phyloP scores from a whole-genome alignment of 2,329 filamentous ascomycete genomes.

The Dryadomyces sulphureus region DNA sequence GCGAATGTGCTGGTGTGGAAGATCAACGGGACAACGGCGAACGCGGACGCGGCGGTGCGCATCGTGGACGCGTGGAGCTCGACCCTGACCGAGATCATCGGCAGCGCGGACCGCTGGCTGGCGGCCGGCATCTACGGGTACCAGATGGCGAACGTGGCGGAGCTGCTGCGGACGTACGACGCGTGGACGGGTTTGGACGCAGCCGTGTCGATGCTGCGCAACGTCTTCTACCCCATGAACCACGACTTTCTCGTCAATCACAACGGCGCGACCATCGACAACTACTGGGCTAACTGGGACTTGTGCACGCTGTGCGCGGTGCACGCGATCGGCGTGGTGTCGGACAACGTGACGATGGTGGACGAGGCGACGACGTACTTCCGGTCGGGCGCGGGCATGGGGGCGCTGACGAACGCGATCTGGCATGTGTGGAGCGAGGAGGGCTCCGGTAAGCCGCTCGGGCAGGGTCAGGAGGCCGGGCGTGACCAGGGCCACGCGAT shows the following conservation, averaged over 20 bases:
- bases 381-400: background rate
- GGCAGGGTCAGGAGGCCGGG: constrained; percentile 1
- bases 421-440: background rate
- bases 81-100: background rate
- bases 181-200: background rate
- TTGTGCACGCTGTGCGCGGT: background rate
- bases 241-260: background rate
- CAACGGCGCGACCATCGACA: background rate
- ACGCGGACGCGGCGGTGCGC: background rate
- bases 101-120: background rate
- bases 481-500: background rate
- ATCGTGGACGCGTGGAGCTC: background rate
- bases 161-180: background rate
- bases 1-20: background rate
- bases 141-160: background rate
- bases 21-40: background rate
- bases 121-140: background rate
- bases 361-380: background rate
- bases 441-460: background rate
- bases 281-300: constrained; percentile 1
- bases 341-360: constrained; percentile 1
- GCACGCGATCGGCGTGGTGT: background rate
- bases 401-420: background rate
- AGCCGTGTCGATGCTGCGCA: background rate
- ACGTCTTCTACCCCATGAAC: constrained; percentile 1